Evolutionary conservation across 2,329 filamentous ascomycete species (phyloP), one percentile per base, ranked within the genome.

Genomic region (Penicillium sp.): DNA sequence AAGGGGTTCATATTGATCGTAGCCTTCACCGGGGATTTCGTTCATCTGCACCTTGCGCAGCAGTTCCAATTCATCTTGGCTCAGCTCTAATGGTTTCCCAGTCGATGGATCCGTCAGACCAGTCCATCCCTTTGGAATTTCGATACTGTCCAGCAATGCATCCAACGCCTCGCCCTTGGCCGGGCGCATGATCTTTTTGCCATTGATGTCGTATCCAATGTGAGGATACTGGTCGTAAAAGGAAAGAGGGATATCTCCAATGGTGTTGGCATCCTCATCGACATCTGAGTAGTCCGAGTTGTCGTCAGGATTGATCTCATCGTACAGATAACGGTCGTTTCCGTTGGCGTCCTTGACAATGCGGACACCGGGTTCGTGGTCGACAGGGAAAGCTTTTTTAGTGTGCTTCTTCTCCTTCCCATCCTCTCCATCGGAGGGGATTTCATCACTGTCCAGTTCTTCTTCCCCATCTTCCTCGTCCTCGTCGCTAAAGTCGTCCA

Each of bases 151-250:
- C 7, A 98, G 76, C 29, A 98, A 76, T 9, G 89, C 88, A 73
- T 98, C 93, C 20, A 98, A 73, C 23, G 93, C 93, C 63, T 95
- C 86, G 36, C 91, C 91, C 54, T 89, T 91, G 3, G 94, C 93
- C 5, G 93, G 93, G 36, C 93, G 85, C 83, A 95, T 87, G 50
- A 98, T 95, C 68, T 87, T 94, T 78, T 94, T 96, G 66, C 93
- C 93, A 66, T 98, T 94, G 72, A 98, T 97, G 58, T 96, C 87
- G 70, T 98, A 98, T 44, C 93, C 93, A 62, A 98, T 96, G 64
- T 98, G 93, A 35, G 93, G 93, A 63, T 96, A 98, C 23, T 87
- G 86, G 65, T 98, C 93, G 73, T 98, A 98, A 70, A 95, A 97
- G 3, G 86, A 85, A 34, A 97, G 73, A 4, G 90, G 87, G 45